These are phyloP conservation scores for Leersia perrieri DNA, from an alignment of 176 grass and related monocot species.

Conservation along the genomic window DNA sequence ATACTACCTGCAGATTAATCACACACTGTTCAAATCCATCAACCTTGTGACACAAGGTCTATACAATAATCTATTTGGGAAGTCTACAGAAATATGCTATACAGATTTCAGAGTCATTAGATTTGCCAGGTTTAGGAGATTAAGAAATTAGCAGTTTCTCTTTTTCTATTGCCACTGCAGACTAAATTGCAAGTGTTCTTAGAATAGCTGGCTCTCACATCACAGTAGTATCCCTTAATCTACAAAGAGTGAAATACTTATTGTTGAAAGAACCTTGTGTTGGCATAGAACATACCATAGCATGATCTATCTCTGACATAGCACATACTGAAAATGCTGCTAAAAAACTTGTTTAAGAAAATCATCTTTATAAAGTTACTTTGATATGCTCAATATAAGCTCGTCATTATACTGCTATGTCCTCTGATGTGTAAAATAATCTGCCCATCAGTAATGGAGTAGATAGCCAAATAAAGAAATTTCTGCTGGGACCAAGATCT, in stretches of 20 bases:
- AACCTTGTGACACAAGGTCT: conserved; percentile 2
- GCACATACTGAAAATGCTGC: neutral
- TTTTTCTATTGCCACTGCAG: neutral
- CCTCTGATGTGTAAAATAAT: conserved; percentile 5
- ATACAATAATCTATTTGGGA: neutral
- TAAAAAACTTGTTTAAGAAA: neutral
- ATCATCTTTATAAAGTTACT: conserved; percentile 6
- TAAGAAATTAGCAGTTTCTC: neutral
- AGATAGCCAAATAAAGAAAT: conserved; percentile 8
- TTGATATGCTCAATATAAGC: neutral
- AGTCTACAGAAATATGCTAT: neutral
- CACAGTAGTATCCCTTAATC: neutral
- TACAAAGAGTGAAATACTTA: neutral
- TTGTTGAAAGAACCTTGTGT: neutral
- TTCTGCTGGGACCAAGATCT: neutral
- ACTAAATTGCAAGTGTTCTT: conserved; percentile 7
- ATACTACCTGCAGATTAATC: conserved; percentile 65
- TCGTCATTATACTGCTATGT: conserved; percentile 5
- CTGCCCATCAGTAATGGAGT: conserved; percentile 13
- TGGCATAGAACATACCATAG: neutral
- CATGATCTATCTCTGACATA: neutral
- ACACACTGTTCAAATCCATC: conserved; percentile 17
- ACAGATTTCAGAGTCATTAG: neutral
- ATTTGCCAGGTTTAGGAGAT: conserved; percentile 3
- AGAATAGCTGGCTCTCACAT: neutral